Evolutionary conservation across 805 yeast genomes (phyloP), one percentile per base, ranked within the genome.

Genomic region (Kockiozyma suomiensis): DNA sequence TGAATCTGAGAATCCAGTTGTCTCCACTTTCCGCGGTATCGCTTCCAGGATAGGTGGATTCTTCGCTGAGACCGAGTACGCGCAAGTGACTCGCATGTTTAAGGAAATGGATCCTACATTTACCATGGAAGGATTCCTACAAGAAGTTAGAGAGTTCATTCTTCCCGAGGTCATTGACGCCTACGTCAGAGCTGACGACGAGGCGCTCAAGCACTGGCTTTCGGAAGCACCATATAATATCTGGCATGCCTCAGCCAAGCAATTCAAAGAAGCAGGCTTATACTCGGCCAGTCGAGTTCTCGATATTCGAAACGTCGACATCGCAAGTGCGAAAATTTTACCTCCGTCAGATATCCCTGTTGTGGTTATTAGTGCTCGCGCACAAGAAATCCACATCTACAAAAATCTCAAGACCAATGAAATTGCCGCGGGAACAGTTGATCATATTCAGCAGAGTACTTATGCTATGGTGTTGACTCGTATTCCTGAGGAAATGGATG

Each of bases 161-260:
- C 84, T 94, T 58, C 99, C 99, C 10, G 99, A 94, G 75, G 84
- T 94, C 37, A 79, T 94, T 70, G 99, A 94, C 71, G 97, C 98
- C 6, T 92, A 91, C 75, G 90, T 90, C 61, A 87, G 87, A 68
- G 97, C 97, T 66, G 97, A 94, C 69, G 93, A 86, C 65, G 81
- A 80, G 52, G 86, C 86, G 21, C 81, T 94, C 73, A 89, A 92
- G 74, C 78, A 79, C 69, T 94, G 99, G 99, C 83, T 94, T 61
- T 86, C 96, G 51, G 99, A 94, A 76, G 98, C 98, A 30, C 97
- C 99, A 46, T 93, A 77, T 78, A 93, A 93, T 73, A 96, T 94
- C 61, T 90, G 96, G 83, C 84, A 88, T 67, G 96, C 97, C 35
- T 90, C 88, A 74, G 91, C 93, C 73, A 94, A 94, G 75, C 96